Percentiles rank a stretch among this genome's conserved stretches.
phyloP scores from a whole-genome alignment of 2,329 filamentous ascomycete genomes.

The Aspergillus pseudoglaucus region DNA sequence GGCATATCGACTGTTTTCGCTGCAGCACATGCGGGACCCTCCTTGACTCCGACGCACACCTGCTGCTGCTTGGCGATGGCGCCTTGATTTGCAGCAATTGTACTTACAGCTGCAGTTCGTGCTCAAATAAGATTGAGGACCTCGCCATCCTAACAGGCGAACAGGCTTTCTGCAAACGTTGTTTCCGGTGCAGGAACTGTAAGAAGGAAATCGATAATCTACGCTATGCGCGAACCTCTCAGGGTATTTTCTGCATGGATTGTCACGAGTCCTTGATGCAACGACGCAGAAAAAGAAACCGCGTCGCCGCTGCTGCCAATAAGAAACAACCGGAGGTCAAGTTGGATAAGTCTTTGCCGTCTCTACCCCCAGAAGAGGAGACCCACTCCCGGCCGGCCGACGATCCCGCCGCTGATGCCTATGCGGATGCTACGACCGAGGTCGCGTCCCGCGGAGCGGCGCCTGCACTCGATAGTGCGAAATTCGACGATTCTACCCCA shows the following conservation, averaged over 20 bases:
- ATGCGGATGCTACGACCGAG: slow-evolving; percentile 50
- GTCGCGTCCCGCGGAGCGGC: slow-evolving; percentile 14
- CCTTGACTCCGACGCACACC: slow-evolving; percentile 95
- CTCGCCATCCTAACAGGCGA: slow-evolving; percentile 95
- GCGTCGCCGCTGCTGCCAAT: slow-evolving; percentile 50
- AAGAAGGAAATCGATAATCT: slow-evolving; percentile 98
- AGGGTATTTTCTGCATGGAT: slow-evolving; percentile 99
- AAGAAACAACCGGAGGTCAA: slow-evolving; percentile 48
- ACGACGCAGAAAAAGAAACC: slow-evolving; percentile 71
- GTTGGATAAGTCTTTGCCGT: slow-evolving; percentile 86
- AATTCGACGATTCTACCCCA: slow-evolving; percentile 17
- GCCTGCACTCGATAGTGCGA: slow-evolving; percentile 18
- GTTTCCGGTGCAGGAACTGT: slow-evolving; percentile 95
- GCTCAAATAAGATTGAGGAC: slow-evolving; percentile 96
- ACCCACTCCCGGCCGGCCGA: slow-evolving; percentile 54
- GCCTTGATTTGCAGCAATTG: slow-evolving; percentile 99
- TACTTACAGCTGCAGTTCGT: slow-evolving; percentile 97
- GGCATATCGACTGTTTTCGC: slow-evolving; percentile 98
- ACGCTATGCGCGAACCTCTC: slow-evolving; percentile 92
- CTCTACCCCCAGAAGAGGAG: slow-evolving; percentile 69
- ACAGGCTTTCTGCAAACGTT: slow-evolving; percentile 94
- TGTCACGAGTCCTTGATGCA: slow-evolving; percentile 98
- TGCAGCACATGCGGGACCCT: slow-evolving; percentile 93
- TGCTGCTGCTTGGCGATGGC: slow-evolving; percentile 92
- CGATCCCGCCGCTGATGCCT: slow-evolving; percentile 53